Evolutionary conservation across 1,139 yeast genomes (phyloP).

Genomic region (Diutina sp.): DNA sequence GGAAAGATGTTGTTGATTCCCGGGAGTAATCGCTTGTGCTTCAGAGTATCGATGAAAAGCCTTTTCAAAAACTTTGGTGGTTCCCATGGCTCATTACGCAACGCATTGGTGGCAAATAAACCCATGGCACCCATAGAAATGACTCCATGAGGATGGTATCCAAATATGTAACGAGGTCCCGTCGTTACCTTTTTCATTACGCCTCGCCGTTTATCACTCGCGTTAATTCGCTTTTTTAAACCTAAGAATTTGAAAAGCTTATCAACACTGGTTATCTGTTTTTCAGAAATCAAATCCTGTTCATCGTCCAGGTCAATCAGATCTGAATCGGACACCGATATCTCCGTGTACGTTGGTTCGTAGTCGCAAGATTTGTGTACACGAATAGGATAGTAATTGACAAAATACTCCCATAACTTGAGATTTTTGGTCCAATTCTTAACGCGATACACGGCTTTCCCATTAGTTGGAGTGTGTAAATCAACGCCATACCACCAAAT

Average conservation of each 20-base stretch:
- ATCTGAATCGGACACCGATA: constrained; percentile 11
- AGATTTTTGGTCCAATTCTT: constrained; percentile 47
- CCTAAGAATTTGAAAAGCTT: constrained; percentile 24
- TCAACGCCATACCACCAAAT: constrained; percentile 47
- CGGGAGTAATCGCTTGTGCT: constrained; percentile 48
- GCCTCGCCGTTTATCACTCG: constrained; percentile 8
- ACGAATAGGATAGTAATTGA: constrained; percentile 66
- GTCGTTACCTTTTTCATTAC: constrained; percentile 18
- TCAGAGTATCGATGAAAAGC: constrained; percentile 29
- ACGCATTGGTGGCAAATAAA: constrained; percentile 69
- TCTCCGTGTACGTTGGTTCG: constrained; percentile 56
- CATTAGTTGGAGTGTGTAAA: constrained; percentile 61
- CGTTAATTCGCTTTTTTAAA: constrained; percentile 26
- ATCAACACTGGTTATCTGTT: constrained; percentile 25
- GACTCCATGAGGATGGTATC: constrained; percentile 96
- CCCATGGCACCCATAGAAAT: constrained; percentile 91
- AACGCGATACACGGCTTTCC: constrained; percentile 46
- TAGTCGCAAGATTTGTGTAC: constrained; percentile 63
- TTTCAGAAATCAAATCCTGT: constrained; percentile 29
- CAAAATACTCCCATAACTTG: constrained; percentile 61
- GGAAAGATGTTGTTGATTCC: constrained; percentile 67
- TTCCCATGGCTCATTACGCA: constrained; percentile 31
- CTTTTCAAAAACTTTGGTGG: constrained; percentile 41
- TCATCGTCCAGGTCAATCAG: constrained; percentile 22
- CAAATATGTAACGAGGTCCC: constrained; percentile 79